These are phyloP conservation scores for Knufia petricola DNA, from an alignment of 2,329 filamentous ascomycete species.

Conservation along the genomic window DNA sequence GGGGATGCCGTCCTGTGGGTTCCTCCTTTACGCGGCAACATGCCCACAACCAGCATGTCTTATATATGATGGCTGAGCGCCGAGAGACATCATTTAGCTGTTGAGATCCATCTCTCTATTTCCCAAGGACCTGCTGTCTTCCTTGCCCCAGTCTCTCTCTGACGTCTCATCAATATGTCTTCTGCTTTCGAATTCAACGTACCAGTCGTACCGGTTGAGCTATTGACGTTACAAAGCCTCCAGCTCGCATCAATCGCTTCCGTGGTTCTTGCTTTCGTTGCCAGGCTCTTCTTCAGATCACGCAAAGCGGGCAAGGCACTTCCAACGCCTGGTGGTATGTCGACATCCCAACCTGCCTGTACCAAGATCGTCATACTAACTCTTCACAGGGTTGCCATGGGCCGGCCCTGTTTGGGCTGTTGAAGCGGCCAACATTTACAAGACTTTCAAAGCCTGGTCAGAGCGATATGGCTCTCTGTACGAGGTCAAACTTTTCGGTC, in stretches of 20 bases:
- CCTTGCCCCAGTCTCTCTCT: no score
- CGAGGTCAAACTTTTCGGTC: slow-evolving; percentile 35
- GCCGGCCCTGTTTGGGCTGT: slow-evolving; percentile 6
- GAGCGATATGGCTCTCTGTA: slow-evolving; percentile 34
- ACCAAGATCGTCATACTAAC: background rate
- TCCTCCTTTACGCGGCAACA: no score
- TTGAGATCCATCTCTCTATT: no score
- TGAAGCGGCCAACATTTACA: slow-evolving; percentile 25
- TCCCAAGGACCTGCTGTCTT: no score
- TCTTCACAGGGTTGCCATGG: background rate
- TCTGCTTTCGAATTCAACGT: no score
- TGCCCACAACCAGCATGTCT: no score
- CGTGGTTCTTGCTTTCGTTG: background rate
- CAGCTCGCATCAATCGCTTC: background rate
- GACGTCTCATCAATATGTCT: no score
- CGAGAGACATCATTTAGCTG: no score
- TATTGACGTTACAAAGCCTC: background rate
- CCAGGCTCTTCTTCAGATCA: background rate
- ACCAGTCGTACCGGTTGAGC: no score
- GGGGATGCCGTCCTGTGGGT: no score
- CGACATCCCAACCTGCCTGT: background rate
- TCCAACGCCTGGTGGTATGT: slow-evolving; percentile 1
- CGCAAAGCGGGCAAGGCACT: slow-evolving; percentile 1
- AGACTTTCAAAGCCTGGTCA: slow-evolving; percentile 33
- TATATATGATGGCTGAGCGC: no score